These are phyloP conservation scores for Collybia sordida DNA, from an alignment of 768 basidiomycete species.

Conservation along the genomic window DNA sequence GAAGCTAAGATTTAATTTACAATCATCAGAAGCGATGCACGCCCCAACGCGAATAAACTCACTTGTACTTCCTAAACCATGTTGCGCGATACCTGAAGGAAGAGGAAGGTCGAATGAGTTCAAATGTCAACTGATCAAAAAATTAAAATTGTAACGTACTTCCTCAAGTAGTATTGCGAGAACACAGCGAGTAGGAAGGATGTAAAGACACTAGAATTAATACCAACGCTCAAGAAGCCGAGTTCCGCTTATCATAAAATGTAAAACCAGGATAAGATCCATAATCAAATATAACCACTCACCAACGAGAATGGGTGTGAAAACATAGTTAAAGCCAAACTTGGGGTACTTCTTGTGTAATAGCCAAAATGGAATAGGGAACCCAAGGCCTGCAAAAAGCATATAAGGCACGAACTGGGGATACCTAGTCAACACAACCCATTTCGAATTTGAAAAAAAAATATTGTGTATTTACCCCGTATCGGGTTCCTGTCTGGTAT, in stretches of 20 bases:
- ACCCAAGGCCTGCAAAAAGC: constrained; percentile 44
- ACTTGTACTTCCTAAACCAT: constrained; percentile 52
- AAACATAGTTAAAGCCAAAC: constrained; percentile 43
- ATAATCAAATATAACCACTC: constrained; percentile 21
- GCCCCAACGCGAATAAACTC: not conserved
- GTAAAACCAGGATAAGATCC: not conserved
- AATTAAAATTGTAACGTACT: not conserved
- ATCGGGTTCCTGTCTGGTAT: constrained; percentile 42
- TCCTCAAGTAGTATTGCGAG: constrained; percentile 7
- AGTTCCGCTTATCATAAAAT: not conserved
- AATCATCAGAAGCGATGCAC: not conserved
- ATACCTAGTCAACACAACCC: constrained; percentile 3
- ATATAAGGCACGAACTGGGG: constrained; percentile 41
- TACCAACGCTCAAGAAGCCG: not conserved
- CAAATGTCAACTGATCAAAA: not conserved
- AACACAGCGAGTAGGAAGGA: not conserved
- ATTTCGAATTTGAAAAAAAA: not conserved
- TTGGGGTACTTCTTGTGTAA: constrained; percentile 47
- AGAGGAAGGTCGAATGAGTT: not conserved
- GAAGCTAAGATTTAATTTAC: constrained; percentile 27
- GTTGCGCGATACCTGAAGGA: constrained; percentile 31
- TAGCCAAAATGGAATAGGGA: constrained; percentile 54
- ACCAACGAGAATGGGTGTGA: constrained; percentile 34
- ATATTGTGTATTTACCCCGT: constrained; percentile 30
- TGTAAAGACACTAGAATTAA: constrained; percentile 2